Percentiles rank a stretch among this genome's conserved stretches.
phyloP scores from a whole-genome alignment of 805 yeast genomes.

The Tanozyma kutaoensis region DNA sequence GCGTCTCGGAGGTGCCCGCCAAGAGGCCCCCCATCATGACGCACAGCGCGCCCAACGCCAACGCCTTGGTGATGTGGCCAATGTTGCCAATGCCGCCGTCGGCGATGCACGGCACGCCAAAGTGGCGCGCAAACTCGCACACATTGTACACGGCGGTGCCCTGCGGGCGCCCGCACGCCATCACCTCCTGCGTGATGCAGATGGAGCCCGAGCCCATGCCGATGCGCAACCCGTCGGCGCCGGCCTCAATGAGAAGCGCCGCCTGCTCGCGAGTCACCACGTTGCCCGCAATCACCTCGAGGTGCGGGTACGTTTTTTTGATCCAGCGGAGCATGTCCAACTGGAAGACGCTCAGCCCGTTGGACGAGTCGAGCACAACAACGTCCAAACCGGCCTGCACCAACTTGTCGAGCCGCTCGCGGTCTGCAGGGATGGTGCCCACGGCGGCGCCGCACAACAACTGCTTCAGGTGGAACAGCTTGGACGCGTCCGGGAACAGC shows the following conservation, averaged over 20 bases:
- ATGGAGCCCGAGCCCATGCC: constrained; percentile 99
- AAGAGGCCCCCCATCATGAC: constrained; percentile 99
- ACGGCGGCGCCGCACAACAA: constrained; percentile 97
- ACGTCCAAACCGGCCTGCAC: constrained; percentile 97
- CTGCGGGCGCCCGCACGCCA: constrained; percentile 99
- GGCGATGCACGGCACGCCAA: constrained; percentile 98
- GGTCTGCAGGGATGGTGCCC: constrained; percentile 88
- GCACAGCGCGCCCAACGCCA: constrained; percentile 91
- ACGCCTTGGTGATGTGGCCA: constrained; percentile 95
- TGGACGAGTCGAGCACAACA: constrained; percentile 89
- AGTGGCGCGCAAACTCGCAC: constrained; percentile 82
- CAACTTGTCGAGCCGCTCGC: constrained; percentile 66
- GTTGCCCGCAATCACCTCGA: constrained; percentile 93
- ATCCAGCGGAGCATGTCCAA: constrained; percentile 86
- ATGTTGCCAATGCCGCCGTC: constrained; percentile 99
- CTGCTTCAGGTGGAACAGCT: constrained; percentile 87
- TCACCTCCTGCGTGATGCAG: constrained; percentile 98
- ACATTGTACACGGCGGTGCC: constrained; percentile 97
- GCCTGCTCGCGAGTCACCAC: constrained; percentile 99
- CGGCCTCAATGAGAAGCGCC: constrained; percentile 75
- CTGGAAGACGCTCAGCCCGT: constrained; percentile 96
- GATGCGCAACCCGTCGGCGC: constrained; percentile 96
- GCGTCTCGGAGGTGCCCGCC: constrained; percentile 97
- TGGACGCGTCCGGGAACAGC: constrained; percentile 88
- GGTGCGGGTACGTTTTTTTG: constrained; percentile 63